phyloP scores from a whole-genome alignment of 2,329 filamentous ascomycete species.

The Venturia oleaginea region DNA sequence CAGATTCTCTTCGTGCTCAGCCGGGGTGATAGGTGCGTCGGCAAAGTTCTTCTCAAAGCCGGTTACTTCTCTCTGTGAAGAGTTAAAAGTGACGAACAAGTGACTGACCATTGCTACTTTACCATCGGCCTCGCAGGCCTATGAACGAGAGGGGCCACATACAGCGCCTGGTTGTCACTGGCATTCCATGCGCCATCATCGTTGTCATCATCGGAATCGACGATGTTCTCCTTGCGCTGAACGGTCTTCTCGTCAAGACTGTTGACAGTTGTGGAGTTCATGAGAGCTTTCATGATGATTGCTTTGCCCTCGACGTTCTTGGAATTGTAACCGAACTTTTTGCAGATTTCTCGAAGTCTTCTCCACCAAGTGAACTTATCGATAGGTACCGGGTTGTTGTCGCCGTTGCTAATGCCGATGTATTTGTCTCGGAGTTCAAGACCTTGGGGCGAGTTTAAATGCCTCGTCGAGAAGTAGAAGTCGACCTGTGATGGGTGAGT shows the following conservation, averaged over 20 bases:
- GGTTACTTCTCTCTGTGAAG: slow-evolving; percentile 26
- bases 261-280: slow-evolving; percentile 33
- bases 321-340: not conserved
- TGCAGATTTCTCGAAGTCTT: not conserved
- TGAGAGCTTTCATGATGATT: slow-evolving; percentile 33
- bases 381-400: too few species aligned
- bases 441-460: not conserved
- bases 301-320: slow-evolving; percentile 11
- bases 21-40: slow-evolving; percentile 67
- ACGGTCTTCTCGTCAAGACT: slow-evolving; percentile 34
- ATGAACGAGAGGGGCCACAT: not conserved
- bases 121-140: not conserved
- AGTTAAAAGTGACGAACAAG: not conserved
- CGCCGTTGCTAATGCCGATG: not conserved
- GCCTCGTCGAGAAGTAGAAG: slow-evolving; percentile 40
- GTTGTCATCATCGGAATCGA: not conserved
- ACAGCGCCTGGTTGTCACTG: not conserved
- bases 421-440: not conserved
- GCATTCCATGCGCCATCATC: not conserved
- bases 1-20: slow-evolving; percentile 56
- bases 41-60: slow-evolving; percentile 61
- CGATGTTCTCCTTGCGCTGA: slow-evolving; percentile 25
- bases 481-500: slow-evolving; percentile 31
- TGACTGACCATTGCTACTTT: not conserved
- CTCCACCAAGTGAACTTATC: too few species aligned